Conservation (phyloP, 768 basidiomycete genomes). For the Podaxis sp. region DNA sequence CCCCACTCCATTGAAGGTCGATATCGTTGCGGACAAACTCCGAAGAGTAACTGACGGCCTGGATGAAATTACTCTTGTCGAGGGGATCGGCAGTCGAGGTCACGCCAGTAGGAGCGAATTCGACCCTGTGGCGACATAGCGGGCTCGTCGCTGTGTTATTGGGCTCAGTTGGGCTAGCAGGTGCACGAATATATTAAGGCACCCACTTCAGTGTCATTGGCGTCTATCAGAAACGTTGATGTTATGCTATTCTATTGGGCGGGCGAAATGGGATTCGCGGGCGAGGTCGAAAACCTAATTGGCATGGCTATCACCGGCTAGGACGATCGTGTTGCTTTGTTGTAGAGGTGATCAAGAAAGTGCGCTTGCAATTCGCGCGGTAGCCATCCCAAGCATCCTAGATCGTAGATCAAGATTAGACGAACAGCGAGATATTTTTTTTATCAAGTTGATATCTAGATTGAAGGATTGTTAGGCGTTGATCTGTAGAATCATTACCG, state of each 20-base stretch:
- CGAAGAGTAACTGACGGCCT: background rate
- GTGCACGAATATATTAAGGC: background rate
- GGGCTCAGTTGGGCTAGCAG: background rate
- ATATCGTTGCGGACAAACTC: background rate
- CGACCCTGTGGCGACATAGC: background rate
- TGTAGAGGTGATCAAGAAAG: constrained; percentile 41
- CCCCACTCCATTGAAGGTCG: background rate
- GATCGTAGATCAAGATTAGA: background rate
- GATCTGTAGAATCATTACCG: background rate
- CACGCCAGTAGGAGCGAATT: background rate
- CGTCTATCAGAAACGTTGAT: background rate
- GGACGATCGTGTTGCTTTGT: constrained; percentile 50
- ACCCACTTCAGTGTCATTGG: background rate
- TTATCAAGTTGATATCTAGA: background rate
- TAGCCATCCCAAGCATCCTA: constrained; percentile 62
- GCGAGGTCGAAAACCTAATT: constrained; percentile 60
- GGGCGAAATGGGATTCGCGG: constrained; percentile 19
- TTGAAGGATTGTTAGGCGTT: background rate
- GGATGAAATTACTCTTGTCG: background rate
- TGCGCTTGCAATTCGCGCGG: constrained; percentile 44
- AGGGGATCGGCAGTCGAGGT: background rate
- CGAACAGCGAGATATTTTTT: background rate
- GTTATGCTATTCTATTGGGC: background rate
- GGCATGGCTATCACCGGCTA: constrained; percentile 60
- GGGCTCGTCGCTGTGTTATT: background rate